A percentile compares a stretch with the other conserved stretches of the same genome.
Evolutionary conservation across 352 stramenopile species (phyloP).

Genomic region (Peronospora belbahrii): DNA sequence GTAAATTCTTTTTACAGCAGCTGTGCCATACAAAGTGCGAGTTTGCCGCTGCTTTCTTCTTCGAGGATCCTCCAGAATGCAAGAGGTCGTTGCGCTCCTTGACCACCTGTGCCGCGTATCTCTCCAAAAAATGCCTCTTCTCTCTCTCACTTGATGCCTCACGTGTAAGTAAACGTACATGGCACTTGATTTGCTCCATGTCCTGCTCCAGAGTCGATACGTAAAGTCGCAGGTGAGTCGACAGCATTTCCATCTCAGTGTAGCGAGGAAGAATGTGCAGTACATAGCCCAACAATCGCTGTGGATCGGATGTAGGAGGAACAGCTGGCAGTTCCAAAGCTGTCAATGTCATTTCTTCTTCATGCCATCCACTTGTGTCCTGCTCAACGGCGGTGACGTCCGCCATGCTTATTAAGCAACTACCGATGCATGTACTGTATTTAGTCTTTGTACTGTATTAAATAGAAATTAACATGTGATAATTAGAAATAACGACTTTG

Average conservation of each 20-base stretch:
- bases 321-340: conserved; percentile 47
- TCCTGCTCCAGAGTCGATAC: conserved; percentile 65
- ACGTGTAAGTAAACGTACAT: conserved; percentile 44
- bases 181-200: conserved; percentile 59
- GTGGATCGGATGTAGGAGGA: conserved; percentile 64
- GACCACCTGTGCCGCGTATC: conserved; percentile 75
- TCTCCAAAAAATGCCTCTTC: conserved; percentile 74
- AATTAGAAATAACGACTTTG: background rate
- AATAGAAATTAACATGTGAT: background rate
- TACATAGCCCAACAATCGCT: conserved; percentile 68
- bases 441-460: background rate
- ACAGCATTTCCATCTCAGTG: conserved; percentile 76
- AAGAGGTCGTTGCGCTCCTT: conserved; percentile 81
- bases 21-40: conserved; percentile 73
- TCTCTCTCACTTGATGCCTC: conserved; percentile 50
- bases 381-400: conserved; percentile 2
- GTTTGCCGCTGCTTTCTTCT: conserved; percentile 25
- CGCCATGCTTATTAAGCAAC: conserved; percentile 7
- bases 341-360: conserved; percentile 49
- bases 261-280: conserved; percentile 70
- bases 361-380: conserved; percentile 34
- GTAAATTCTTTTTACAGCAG: conserved; percentile 76
- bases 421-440: background rate
- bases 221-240: conserved; percentile 68
- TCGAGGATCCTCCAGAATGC: conserved; percentile 38